These are phyloP conservation scores for Botrytis elliptica DNA, from an alignment of 2,329 filamentous ascomycete genomes.

Conservation along the genomic window DNA sequence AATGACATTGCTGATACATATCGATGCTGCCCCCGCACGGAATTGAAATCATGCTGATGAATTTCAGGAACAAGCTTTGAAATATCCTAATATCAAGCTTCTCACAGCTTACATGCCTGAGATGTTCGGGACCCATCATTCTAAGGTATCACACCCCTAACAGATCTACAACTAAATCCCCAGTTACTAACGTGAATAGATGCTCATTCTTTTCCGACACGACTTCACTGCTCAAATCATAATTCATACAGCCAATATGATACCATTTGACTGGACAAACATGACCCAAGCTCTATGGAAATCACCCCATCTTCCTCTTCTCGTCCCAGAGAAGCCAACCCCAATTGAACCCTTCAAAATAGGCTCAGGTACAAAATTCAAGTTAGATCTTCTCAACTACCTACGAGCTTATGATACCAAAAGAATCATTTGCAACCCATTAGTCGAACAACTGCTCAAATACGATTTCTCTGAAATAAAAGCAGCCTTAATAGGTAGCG, in stretches of 20 bases:
- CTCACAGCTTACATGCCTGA: conserved; percentile 78
- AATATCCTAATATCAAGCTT: conserved; percentile 66
- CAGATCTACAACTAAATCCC: neutral
- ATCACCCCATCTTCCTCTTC: conserved; percentile 64
- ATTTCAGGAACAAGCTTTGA: conserved; percentile 56
- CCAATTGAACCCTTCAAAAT: conserved; percentile 28
- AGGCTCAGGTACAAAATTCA: conserved; percentile 70
- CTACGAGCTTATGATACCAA: conserved; percentile 64
- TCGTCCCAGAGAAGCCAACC: neutral
- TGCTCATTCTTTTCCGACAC: conserved; percentile 78
- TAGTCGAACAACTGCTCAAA: conserved; percentile 56
- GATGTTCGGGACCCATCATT: conserved; percentile 80
- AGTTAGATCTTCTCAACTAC: conserved; percentile 71
- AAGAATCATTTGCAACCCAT: conserved; percentile 50
- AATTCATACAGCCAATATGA: conserved; percentile 91
- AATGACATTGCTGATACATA: neutral
- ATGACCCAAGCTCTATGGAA: conserved; percentile 84
- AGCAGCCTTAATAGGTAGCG: conserved; percentile 74
- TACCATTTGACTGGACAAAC: conserved; percentile 80
- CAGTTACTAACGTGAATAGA: conserved; percentile 52
- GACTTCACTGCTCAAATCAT: conserved; percentile 75
- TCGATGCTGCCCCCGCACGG: neutral
- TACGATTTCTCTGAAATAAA: conserved; percentile 71
- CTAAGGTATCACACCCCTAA: conserved; percentile 29
- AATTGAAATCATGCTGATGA: neutral